Percentiles rank a stretch among this genome's conserved stretches.
phyloP scores from a whole-genome alignment of 1,284 basidiomycete species.

The Ceratobasidium sp. region DNA sequence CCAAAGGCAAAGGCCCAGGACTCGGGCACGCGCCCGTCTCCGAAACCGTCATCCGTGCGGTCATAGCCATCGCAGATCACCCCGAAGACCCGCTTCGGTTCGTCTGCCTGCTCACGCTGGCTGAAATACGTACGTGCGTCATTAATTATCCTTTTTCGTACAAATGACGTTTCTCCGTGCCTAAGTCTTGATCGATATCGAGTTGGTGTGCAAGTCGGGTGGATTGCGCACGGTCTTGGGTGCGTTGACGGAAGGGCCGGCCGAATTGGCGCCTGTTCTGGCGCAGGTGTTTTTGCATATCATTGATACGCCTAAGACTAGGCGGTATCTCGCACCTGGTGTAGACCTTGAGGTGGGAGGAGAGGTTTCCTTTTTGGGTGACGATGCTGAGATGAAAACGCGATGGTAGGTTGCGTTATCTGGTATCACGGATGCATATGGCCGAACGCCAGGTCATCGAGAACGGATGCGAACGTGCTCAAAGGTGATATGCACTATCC shows the following conservation, averaged over 20 bases:
- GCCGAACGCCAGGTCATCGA: conserved; percentile 77
- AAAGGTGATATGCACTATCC: conserved; percentile 82
- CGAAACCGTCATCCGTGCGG: conserved; percentile 82
- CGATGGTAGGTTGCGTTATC: conserved; percentile 76
- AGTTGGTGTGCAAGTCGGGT: conserved; percentile 82
- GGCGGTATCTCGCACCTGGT: conserved; percentile 82
- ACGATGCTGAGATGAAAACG: conserved; percentile 44
- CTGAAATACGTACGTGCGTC: conserved; percentile 77
- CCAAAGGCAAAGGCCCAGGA: conserved; percentile 51
- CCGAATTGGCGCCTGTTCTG: conserved; percentile 86
- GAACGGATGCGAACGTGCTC: conserved; percentile 82
- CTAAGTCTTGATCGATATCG: conserved; percentile 83
- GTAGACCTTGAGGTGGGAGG: conserved; percentile 91
- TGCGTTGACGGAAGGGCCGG: conserved; percentile 86
- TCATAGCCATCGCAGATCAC: conserved; percentile 94
- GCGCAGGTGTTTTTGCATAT: conserved; percentile 86
- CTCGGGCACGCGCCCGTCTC: conserved; percentile 68
- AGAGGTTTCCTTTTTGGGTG: conserved; percentile 45
- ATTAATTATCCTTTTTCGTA: not conserved
- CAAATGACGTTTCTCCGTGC: not conserved
- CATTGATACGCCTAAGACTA: conserved; percentile 85
- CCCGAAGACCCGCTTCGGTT: conserved; percentile 88
- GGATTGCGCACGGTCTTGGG: conserved; percentile 90
- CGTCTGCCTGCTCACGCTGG: conserved; percentile 88
- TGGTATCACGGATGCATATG: conserved; percentile 90